Base-by-base conservation (phyloP, 768 basidiomycete genomes). In the Lentinus brumalis region DNA sequence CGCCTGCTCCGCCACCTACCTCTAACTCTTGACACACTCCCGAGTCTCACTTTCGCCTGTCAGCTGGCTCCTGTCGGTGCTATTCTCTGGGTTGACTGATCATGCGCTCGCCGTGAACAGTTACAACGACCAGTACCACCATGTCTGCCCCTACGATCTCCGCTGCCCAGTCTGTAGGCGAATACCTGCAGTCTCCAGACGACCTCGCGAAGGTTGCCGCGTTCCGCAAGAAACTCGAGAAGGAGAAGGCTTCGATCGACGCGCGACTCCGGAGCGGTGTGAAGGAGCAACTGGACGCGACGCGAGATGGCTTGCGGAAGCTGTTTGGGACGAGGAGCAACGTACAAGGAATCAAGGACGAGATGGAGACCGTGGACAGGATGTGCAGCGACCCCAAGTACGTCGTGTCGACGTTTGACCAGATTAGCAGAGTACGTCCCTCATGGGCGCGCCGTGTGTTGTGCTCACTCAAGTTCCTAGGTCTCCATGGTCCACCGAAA, bases 401-500 rank as follows among this genome's bases (percentile, higher is more conserved):
- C 58, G 79, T 83, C 15, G 90, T 94, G 10, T 81, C 88, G 31
- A 98, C 92, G 10, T 98, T 96, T 73, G 94, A 94, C 77, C 96
- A 97, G 77, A 97, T 98, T 71, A 92, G 91, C 70, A 83, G 95
- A 75, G 96, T 97, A 69, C 57, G 88, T 79, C 18, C 12, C 5
- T 32, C 21, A 18, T 31, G 14, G 15, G 46, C 30, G 18, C 8
- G 26, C 32, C 16, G 16, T 9, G 10, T 50, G n/a, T 46, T 42
- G 32, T 16, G 18, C 9, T 21, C 16, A 45, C 21, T 14, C 9
- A 47, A 51, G 26, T 55, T n/a, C 38, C 2, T 58, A 98, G 95
- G 95, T 97, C 3, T 98, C 96, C 5, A 86, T 91, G 79, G 91
- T 98, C 2, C 96, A 98, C 73, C 84, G 96, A 8, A 95, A 96